phyloP scores from a whole-genome alignment of 75 land plant genomes.

The Ceratopteris richardii region DNA sequence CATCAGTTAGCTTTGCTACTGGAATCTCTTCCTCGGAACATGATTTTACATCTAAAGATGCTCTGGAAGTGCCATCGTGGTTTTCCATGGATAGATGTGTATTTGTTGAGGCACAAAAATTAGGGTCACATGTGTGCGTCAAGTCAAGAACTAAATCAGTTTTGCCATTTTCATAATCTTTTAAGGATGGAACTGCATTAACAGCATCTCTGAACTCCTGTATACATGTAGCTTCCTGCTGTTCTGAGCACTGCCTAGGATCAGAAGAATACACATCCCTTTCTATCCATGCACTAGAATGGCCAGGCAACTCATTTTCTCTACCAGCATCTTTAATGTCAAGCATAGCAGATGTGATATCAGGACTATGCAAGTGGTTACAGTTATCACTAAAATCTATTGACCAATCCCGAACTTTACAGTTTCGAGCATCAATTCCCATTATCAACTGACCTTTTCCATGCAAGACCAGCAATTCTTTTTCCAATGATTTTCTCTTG shows the following conservation, averaged over 20 bases:
- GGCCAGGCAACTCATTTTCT: background rate
- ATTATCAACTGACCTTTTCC: slow-evolving; percentile 64
- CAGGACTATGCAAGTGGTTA: slow-evolving; percentile 43
- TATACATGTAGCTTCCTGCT: slow-evolving; percentile 1
- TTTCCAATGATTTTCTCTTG: slow-evolving; percentile 15
- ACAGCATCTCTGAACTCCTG: background rate
- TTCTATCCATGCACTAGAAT: background rate
- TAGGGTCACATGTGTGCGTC: background rate
- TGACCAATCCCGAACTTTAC: slow-evolving; percentile 72
- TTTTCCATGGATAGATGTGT: no score
- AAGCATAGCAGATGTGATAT: slow-evolving; percentile 20
- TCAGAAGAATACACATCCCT: background rate
- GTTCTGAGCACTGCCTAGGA: background rate
- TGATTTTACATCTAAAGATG: no score
- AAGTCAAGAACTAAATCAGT: background rate
- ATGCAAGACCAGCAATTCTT: slow-evolving; percentile 3
- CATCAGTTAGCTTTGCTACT: no score
- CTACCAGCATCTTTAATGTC: slow-evolving; percentile 13
- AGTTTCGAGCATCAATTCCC: slow-evolving; percentile 72
- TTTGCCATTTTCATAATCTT: background rate
- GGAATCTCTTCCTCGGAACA: no score
- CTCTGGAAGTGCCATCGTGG: no score
- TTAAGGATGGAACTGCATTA: background rate
- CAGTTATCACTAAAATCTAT: slow-evolving; percentile 68
- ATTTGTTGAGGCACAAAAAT: slow-evolving; percentile 2